Evolutionary conservation across 805 yeast species (phyloP), one percentile per base, ranked within the genome.

Genomic region (Alloascoidea africana): DNA sequence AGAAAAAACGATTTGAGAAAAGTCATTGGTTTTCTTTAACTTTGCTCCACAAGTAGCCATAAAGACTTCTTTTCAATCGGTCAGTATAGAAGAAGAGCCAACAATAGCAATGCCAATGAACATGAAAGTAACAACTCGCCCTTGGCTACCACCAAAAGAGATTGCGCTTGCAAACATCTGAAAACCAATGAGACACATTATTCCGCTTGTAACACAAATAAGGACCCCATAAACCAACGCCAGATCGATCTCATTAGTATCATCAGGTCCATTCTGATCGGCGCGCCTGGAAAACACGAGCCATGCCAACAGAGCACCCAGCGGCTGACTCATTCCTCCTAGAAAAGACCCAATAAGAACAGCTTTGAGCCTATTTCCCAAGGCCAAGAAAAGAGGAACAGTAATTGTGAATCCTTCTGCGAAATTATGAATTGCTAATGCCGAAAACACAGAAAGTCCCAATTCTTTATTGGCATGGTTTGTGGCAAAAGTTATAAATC

Each of bases 341-440:
- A 89, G 58, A 0, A 76, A 39, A 1, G 82, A 73, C 13, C 87
- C 69, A 4, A 79, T 67, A 0, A 65, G 44, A 6, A 85, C 59
- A 0, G 96, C 94, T 44, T 70, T 66, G 17, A 58, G 47, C 34
- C 83, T 62, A 1, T 73, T 66, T 33, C 70, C 62, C 43, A 89
- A 63, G 5, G 93, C 84, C 37, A 87, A 70, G 52, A 79, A 91
- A 19, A 89, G 62, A 0, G 97, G 97, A 35, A 87, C 63, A 11
- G 94, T 84, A 82, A 89, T 87, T 13, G 91, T 74, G 53, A 91
- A 86, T 0, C 97, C 98, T 54, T 89, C 98, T 16, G 87, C 78
- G 46, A 85, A 77, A 55, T 91, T 91, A 59, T 89, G 98, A 18
- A 91, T 71, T 8, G 86, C 73, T 51, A 89, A 65, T 36, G 96